Evolutionary conservation across 2,329 filamentous ascomycete species (phyloP).

Genomic region (Pseudogymnoascus sp.): DNA sequence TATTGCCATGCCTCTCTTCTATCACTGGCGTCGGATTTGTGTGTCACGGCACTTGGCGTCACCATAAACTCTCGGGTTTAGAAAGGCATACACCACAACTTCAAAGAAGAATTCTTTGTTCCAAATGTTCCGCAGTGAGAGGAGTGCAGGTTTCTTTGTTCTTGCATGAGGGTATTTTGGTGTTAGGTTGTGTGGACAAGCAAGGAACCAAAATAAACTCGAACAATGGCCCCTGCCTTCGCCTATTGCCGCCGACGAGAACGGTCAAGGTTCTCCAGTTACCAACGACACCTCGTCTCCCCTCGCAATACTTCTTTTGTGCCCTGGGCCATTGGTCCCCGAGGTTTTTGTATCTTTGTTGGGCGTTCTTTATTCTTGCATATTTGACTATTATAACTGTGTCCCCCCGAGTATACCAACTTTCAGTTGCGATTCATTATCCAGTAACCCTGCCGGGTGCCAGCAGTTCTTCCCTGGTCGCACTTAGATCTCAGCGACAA

Average conservation of each 20-base stretch:
- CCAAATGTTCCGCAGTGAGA: not conserved
- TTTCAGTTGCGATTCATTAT: not conserved
- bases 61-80: not conserved
- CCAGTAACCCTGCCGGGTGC: not conserved
- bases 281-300: not conserved
- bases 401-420: not conserved
- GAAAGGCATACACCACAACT: not conserved
- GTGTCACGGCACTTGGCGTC: not conserved
- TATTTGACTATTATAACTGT: not conserved
- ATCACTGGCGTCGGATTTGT: not conserved
- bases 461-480: not conserved
- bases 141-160: not conserved
- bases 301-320: not conserved
- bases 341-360: not conserved
- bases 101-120: not conserved
- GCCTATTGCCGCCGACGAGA: not conserved
- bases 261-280: not conserved
- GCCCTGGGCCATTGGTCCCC: not conserved
- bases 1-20: not conserved
- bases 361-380: not conserved
- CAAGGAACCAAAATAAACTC: not conserved
- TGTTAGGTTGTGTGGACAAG: not conserved
- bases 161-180: not conserved
- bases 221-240: constrained; percentile 1
- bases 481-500: not conserved